A percentile compares a stretch with the other conserved stretches of the same genome.
phyloP scores from a whole-genome alignment of 768 basidiomycete species.

The Holtermanniella nyarrowii region DNA sequence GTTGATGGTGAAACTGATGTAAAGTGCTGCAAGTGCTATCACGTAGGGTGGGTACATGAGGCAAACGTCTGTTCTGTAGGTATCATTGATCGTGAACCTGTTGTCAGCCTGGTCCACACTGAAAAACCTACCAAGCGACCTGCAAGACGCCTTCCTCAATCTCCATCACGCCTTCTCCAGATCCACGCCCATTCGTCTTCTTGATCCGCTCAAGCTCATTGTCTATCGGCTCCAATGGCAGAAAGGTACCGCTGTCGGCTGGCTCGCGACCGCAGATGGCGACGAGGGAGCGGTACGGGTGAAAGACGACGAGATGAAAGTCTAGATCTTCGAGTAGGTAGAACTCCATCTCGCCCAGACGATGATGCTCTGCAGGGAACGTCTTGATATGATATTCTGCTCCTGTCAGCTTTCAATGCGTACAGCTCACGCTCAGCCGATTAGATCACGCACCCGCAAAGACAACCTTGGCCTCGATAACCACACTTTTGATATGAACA shows the following conservation, averaged over 20 bases:
- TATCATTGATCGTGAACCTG: conserved; percentile 96
- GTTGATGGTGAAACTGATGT: conserved; percentile 60
- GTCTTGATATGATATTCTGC: conserved; percentile 58
- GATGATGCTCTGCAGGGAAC: conserved; percentile 80
- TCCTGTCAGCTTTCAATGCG: neutral
- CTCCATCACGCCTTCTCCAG: conserved; percentile 35
- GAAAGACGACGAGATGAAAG: conserved; percentile 85
- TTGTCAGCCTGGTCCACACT: neutral
- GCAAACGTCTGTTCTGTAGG: conserved; percentile 83
- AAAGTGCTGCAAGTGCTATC: conserved; percentile 83
- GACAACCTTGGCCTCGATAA: conserved; percentile 65
- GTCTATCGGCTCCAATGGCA: neutral
- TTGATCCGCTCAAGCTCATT: conserved; percentile 16
- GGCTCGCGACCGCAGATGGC: conserved; percentile 60
- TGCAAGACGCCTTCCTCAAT: conserved; percentile 56
- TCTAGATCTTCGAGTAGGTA: conserved; percentile 94
- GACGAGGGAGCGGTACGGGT: conserved; percentile 83
- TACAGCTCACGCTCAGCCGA: neutral
- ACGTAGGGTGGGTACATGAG: conserved; percentile 92
- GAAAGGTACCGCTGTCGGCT: conserved; percentile 41
- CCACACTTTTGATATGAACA: conserved; percentile 83
- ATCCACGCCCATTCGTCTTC: conserved; percentile 34
- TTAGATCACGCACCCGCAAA: conserved; percentile 44
- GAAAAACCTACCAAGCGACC: conserved; percentile 65
- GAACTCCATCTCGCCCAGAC: conserved; percentile 98